Base-by-base conservation (phyloP, 176 grass and related monocot genomes). In the maize (Zea mays) region DNA sequence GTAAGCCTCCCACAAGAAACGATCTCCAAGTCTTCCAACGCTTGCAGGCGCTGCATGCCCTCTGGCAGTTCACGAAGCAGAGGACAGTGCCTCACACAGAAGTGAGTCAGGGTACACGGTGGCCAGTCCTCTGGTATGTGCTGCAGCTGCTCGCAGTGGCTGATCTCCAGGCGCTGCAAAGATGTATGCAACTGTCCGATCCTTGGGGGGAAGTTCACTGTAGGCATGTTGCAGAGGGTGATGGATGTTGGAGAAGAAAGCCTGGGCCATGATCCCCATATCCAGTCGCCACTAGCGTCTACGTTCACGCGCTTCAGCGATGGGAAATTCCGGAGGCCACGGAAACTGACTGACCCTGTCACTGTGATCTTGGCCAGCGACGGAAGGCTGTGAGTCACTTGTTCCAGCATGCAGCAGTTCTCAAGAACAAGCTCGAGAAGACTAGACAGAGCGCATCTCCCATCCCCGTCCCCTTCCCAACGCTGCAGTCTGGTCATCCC, bases 11-110 rank as follows among this genome's bases (percentile, higher is more conserved):
- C 20, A 43, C 90, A 92, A 8, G 65, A 49, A 33, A 72, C 12
- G 4, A 92, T 83, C 52, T 83, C 82, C 56, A 88, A 63, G 60
- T 43, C 64, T 46, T 92, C 90, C 65, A 92, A 67, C 13, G 35
- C 14, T 75, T 20, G 46, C 13, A 88, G 79, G 56, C 10, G 49
- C 12, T 62, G 11, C 10, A 88, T 62, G 54, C 75, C 58, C 10
- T 36, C 67, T 8, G 90, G 83, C 21, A 86, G 13, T 43, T 34
- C 1, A 2, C 15, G 72, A 66, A 91, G 81, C 57, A 6, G 41
- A 10, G 85, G 60, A 10, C 89, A 90, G 0, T 90, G 65, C 17
- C 17, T 74, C 54, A 90, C 35, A 0, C 27, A 67, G 16, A 90
- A 58, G 40, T 72, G 38, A 1, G 10, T 71, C 21, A 84, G 70